Evolutionary conservation across 495 filamentous ascomycete species (phyloP), one percentile per base, ranked within the genome.

Genomic region (Poronia punctata): DNA sequence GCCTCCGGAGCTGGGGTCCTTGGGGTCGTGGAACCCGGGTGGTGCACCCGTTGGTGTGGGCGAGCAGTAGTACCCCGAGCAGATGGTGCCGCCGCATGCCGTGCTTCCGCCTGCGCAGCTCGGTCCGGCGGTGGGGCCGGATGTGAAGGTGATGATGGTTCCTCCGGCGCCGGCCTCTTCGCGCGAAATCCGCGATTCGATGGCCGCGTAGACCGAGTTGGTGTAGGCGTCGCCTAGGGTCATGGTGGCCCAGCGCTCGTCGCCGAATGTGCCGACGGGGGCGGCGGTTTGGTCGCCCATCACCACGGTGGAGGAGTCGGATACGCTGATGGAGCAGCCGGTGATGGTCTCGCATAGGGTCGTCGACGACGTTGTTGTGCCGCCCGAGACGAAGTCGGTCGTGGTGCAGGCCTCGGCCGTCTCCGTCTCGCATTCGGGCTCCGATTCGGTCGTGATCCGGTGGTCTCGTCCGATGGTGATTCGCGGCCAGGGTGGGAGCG

Each of bases 391-490:
- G 21, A 23, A 25, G 12, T 11, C 11, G 7, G 34, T 37, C 15
- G 35, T 38, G 2, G 35, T 38, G 23, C 35, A 38, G 3, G 7
- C 14, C 8, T 24, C 12, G 8, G 22, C 35, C 5, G 35, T 38
- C 4, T 19, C 8, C 8, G 35, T 38, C n/a, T n/a, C n/a, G n/a
- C 25, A 35, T 12, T 12, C 8, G 11, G 32, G 38, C 24, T 33
- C 38, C 25, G 24, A n/a, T 15, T 25, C 16, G 10, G 28, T 33
- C 12, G 40, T 43, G 10, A 53, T 21, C 15, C 20, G 46, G 19
- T 34, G 10, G 21, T 48, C 43, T 3, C 6, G 9, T 11, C 33
- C 42, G 32, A 54, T 48, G 33, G 47, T 48, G 38, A 54, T 51
- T 14, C 20, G 9, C 1, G 51, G 51, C 51, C 51, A 54, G 4